Evolutionary conservation across 116 monocot species (phyloP), one percentile per base, ranked within the genome.

Genomic region (Trichopus zeylanicus): DNA sequence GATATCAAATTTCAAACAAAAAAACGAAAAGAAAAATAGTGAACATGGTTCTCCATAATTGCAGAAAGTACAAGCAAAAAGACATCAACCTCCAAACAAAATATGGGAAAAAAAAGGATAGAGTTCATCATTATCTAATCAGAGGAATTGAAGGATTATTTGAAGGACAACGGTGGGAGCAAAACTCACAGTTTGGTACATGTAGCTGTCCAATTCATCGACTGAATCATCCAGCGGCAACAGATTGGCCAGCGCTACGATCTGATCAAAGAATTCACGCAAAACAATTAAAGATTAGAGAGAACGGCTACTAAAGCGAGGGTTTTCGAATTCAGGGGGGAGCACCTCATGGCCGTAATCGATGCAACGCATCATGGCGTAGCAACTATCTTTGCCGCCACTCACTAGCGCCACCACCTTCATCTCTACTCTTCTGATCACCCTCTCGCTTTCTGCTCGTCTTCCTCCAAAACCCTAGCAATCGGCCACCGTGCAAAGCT

Each of bases 151-250:
- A n/a, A n/a, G n/a, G n/a, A 42, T n/a, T 42, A 1, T 42, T 1
- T 42, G 7, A 42, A 42, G 13, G 4, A n/a, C 0, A 13, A 42
- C 13, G 13, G 42, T 1, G 42, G 42, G 42, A 9, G 13, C 42
- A 16, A 16, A n/a, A 6, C 73, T 75, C 69, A 95, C 97, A 65
- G 97, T 97, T 73, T 97, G 97, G 61, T 91, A 97, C 97, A 97
- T 97, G 77, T 97, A 97, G 77, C 97, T 97, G 58, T 97, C 90
- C 58, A 97, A 59, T 67, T 97, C 97, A 53, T 97, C 97, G 9
- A 97, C 79, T n/a, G 87, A 76, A 28, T 97, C 97, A 49, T 97
- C 97, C 18, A 77, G 27, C 8, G 97, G 97, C 63, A 97, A 46
- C 63, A 97, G 53, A 75, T 97, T 97, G 42, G 97, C 97, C 76